Evolutionary conservation across 176 grass and related monocot species (phyloP).

Genomic region (Aegilops umbellulata): DNA sequence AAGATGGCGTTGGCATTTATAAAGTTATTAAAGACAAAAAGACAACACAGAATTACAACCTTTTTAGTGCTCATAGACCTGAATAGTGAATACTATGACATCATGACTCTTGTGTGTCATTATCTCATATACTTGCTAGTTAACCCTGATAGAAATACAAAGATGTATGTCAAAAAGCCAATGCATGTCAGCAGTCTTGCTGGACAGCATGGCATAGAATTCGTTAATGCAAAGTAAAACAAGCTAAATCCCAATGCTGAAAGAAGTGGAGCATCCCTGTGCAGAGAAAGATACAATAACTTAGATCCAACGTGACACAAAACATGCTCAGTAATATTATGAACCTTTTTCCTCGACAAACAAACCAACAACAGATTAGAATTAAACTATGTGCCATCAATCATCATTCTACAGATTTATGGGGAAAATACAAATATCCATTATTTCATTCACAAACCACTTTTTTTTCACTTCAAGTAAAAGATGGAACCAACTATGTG

Average conservation of each 20-base stretch:
- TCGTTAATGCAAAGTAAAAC: neutral
- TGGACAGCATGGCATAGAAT: slow-evolving; percentile 17
- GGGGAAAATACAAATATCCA: neutral
- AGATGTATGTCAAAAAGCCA: slow-evolving; percentile 24
- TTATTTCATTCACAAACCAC: neutral
- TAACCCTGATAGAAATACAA: slow-evolving; percentile 50
- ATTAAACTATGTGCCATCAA: slow-evolving; percentile 8
- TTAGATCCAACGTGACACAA: neutral
- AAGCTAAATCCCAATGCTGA: neutral
- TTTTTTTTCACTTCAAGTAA: neutral
- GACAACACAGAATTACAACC: slow-evolving; percentile 31
- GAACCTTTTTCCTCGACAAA: neutral
- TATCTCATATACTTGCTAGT: slow-evolving; percentile 57
- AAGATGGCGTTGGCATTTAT: neutral
- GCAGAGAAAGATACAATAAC: neutral
- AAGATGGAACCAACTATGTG: neutral
- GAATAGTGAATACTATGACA: slow-evolving; percentile 37
- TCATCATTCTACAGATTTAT: neutral
- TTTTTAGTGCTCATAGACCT: slow-evolving; percentile 40
- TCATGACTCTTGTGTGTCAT: slow-evolving; percentile 49
- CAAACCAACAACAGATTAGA: neutral
- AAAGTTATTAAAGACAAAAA: slow-evolving; percentile 17
- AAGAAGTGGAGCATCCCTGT: slow-evolving; percentile 26
- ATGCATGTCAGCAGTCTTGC: slow-evolving; percentile 30
- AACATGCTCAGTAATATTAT: neutral